phyloP scores from a whole-genome alignment of 441 rosid species.

The Erodium texanum region DNA sequence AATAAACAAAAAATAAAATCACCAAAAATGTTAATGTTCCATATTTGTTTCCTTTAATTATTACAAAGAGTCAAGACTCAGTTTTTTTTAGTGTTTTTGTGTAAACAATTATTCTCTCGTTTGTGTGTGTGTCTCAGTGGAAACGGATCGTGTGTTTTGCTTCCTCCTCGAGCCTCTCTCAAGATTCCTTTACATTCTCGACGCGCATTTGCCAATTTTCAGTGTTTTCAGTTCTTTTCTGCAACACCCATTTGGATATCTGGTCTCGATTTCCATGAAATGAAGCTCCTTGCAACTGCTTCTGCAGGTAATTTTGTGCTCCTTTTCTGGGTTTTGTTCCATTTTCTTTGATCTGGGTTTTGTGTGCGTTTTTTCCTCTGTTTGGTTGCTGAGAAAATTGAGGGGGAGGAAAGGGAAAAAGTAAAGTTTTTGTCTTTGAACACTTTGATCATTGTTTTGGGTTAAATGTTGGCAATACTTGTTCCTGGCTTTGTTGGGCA shows the following conservation, averaged over 20 bases:
- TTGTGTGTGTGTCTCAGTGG: background rate
- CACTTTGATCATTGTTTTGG: background rate
- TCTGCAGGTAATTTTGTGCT: slow-evolving; percentile 6
- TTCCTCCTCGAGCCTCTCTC: background rate
- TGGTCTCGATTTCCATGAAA: background rate
- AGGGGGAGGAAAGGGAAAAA: background rate
- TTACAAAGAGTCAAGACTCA: background rate
- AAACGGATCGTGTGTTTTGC: slow-evolving; percentile 2
- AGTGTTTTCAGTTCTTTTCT: background rate
- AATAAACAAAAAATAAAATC: background rate
- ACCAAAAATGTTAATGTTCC: background rate
- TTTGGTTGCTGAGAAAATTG: slow-evolving; percentile 10
- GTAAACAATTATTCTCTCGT: background rate
- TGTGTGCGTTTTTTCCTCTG: background rate
- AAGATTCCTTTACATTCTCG: background rate
- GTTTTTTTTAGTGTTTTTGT: background rate
- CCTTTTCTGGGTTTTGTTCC: background rate
- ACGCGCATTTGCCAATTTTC: background rate
- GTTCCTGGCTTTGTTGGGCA: background rate
- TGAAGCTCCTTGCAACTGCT: background rate
- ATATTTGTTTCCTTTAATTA: slow-evolving; percentile 9
- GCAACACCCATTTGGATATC: too few species aligned
- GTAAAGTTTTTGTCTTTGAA: background rate
- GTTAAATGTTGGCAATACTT: background rate
- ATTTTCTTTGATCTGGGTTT: background rate